phyloP scores from a whole-genome alignment of 306 rosid species.

The Calophaca sinica region DNA sequence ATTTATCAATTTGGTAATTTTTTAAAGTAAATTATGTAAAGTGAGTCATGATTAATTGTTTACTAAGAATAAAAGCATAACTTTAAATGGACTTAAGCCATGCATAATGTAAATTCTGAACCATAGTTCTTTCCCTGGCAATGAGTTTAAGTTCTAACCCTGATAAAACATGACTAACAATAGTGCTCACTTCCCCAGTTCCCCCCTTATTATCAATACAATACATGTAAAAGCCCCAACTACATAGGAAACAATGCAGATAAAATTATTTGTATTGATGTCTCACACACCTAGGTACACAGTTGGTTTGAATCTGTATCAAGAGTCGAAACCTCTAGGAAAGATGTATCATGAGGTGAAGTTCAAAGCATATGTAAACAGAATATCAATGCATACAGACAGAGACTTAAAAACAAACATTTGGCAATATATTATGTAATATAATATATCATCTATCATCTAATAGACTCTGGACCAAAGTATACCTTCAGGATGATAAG shows the following conservation, averaged over 20 bases:
- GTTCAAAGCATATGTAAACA: slow-evolving; percentile 18
- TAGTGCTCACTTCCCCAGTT: neutral
- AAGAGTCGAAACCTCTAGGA: neutral
- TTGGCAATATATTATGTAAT: neutral
- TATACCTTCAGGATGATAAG: slow-evolving; percentile 83
- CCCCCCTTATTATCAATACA: neutral
- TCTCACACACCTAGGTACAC: neutral
- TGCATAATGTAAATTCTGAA: neutral
- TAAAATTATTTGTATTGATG: neutral
- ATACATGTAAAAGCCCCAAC: neutral
- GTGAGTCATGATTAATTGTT: slow-evolving; percentile 16
- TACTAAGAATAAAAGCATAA: neutral
- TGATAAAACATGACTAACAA: neutral
- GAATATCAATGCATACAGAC: slow-evolving; percentile 17
- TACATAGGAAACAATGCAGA: neutral
- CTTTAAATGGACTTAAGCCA: neutral
- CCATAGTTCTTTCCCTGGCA: neutral
- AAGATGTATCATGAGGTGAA: slow-evolving; percentile 25
- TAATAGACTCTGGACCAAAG: slow-evolving; percentile 25
- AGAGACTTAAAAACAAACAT: neutral
- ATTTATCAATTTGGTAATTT: slow-evolving; percentile 6
- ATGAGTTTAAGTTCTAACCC: neutral
- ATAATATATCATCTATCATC: neutral
- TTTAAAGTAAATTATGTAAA: neutral
- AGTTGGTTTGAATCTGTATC: slow-evolving; percentile 15